These are phyloP conservation scores for Tricladium varicosporioides DNA, from an alignment of 2,329 filamentous ascomycete species.

Conservation along the genomic window DNA sequence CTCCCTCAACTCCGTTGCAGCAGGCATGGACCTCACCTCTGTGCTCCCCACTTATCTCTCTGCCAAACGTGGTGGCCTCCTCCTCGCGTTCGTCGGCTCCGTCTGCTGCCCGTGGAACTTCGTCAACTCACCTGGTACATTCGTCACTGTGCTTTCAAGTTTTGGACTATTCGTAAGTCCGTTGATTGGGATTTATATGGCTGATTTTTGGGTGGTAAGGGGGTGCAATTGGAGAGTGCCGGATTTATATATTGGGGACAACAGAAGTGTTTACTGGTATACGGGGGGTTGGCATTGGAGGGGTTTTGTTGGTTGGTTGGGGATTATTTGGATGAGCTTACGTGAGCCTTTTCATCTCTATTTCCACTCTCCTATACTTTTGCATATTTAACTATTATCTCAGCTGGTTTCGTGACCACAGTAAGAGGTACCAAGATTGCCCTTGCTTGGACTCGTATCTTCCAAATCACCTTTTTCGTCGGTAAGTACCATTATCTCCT, in stretches of 20 bases:
- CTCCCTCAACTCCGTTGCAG: conserved; percentile 3
- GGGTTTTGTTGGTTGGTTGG: conserved; percentile 3
- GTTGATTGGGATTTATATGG: conserved; percentile 10
- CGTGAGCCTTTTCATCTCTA: too few species aligned
- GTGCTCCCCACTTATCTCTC: background rate
- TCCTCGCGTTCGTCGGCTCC: too few species aligned
- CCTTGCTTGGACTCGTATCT: too few species aligned
- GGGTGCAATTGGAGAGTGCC: conserved; percentile 13
- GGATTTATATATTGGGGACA: conserved; percentile 8
- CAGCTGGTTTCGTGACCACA: too few species aligned
- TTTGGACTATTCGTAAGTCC: conserved; percentile 15
- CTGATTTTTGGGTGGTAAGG: conserved; percentile 15
- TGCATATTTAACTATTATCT: too few species aligned
- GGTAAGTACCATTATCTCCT: too few species aligned
- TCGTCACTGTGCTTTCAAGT: conserved; percentile 12
- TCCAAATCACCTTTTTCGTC: too few species aligned
- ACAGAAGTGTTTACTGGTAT: conserved; percentile 15
- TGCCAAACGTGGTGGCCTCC: background rate
- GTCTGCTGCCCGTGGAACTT: conserved; percentile 8
- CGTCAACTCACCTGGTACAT: conserved; percentile 10
- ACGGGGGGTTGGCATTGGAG: conserved; percentile 11
- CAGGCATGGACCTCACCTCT: conserved; percentile 11
- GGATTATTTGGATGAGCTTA: too few species aligned
- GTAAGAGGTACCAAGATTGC: too few species aligned
- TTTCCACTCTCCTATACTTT: too few species aligned